phyloP scores from a whole-genome alignment of 2,329 filamentous ascomycete genomes.

The Teratosphaeriaceae sp. region DNA sequence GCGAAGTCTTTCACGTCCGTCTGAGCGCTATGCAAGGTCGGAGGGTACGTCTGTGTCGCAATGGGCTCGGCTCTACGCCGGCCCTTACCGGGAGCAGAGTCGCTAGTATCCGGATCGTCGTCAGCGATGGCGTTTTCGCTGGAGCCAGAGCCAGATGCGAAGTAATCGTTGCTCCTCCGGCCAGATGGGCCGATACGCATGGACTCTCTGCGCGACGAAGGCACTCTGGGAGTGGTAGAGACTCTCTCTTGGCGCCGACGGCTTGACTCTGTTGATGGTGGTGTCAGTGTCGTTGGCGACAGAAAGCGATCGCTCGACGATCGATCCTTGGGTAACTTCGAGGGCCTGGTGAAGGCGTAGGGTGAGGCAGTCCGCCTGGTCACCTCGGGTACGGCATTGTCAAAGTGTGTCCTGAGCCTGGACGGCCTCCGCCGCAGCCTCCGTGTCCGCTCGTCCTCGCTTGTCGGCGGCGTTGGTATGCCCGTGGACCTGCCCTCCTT shows the following conservation, averaged over 20 bases:
- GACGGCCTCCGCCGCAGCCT: conserved; percentile 24
- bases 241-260: conserved; percentile 3
- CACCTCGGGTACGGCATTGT: conserved; percentile 33
- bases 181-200: conserved; percentile 16
- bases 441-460: conserved; percentile 31
- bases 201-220: conserved; percentile 21
- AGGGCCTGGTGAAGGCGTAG: conserved; percentile 36
- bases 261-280: conserved; percentile 22
- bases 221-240: conserved; percentile 11
- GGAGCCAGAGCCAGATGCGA: conserved; percentile 10
- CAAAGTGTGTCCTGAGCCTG: conserved; percentile 28
- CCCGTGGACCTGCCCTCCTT: conserved; percentile 11
- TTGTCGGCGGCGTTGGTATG: conserved; percentile 29
- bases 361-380: conserved; percentile 38
- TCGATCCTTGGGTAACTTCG: conserved; percentile 25
- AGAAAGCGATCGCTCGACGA: conserved; percentile 38
- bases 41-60: neutral
- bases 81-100: neutral
- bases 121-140: conserved; percentile 23
- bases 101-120: conserved; percentile 15
- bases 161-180: conserved; percentile 21
- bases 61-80: neutral
- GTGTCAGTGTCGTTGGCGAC: conserved; percentile 44
- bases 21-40: conserved; percentile 4
- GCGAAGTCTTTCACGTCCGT: conserved; percentile 21